Evolutionary conservation across 2,329 filamentous ascomycete species (phyloP).

Genomic region (Xylariales sp.): DNA sequence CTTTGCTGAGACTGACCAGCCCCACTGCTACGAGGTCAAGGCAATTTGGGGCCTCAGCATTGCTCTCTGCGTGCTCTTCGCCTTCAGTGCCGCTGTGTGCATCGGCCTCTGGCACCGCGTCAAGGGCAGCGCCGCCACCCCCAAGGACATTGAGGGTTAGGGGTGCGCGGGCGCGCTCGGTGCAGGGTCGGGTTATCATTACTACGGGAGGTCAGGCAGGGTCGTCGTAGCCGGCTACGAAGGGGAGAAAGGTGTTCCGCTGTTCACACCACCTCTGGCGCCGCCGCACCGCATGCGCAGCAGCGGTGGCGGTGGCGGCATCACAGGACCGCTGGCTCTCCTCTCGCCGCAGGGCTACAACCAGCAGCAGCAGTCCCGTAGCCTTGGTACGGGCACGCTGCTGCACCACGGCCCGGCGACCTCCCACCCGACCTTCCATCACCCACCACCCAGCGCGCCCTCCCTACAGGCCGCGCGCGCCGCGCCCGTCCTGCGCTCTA

Average conservation of each 20-base stretch:
- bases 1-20: constrained; percentile 47
- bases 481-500: constrained; percentile 15
- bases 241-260: constrained; percentile 7
- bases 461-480: constrained; percentile 7
- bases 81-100: constrained; percentile 55
- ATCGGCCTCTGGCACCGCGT: constrained; percentile 59
- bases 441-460: constrained; percentile 14
- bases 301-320: not conserved
- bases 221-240: constrained; percentile 1
- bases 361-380: too few relatives aligned
- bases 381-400: constrained; percentile 7
- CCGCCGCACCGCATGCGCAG: too few relatives aligned
- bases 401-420: constrained; percentile 10
- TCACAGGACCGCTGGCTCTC: constrained; percentile 3
- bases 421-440: constrained; percentile 14
- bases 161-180: constrained; percentile 40
- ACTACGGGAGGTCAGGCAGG: constrained; percentile 2
- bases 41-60: constrained; percentile 83
- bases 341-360: too few relatives aligned
- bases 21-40: constrained; percentile 80
- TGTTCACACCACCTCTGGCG: constrained; percentile 6
- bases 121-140: constrained; percentile 30
- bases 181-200: constrained; percentile 5
- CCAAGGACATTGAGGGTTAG: constrained; percentile 48
- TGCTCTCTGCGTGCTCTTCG: constrained; percentile 68